Conservation (phyloP, 371 early-diverging fungal genomes). For the Mortierella sp. region DNA sequence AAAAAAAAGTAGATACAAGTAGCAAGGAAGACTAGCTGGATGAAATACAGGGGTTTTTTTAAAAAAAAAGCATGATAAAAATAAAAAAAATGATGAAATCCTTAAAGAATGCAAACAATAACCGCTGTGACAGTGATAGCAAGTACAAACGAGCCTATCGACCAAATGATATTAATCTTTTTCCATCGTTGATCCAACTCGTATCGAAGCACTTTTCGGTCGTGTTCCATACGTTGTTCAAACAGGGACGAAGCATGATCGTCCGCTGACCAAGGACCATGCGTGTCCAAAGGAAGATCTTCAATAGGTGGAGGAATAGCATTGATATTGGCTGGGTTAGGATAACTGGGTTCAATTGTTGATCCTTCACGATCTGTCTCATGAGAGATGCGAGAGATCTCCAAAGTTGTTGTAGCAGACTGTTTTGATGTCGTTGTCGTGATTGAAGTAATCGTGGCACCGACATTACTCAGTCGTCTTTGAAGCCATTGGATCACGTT, state of each 20-base stretch:
- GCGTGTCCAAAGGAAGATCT: not conserved
- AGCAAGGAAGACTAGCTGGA: not conserved
- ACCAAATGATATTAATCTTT: constrained; percentile 37
- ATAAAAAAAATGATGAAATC: not conserved
- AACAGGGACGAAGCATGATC: constrained; percentile 23
- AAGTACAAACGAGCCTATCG: constrained; percentile 28
- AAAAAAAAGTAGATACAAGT: constrained; percentile 2
- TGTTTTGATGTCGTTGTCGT: not conserved
- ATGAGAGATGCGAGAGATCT: constrained; percentile 9
- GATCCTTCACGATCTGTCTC: constrained; percentile 16
- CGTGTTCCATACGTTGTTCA: constrained; percentile 32
- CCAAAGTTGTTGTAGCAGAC: constrained; percentile 4
- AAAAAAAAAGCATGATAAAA: constrained; percentile 5
- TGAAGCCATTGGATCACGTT: constrained; percentile 24
- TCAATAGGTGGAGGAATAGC: constrained; percentile 7
- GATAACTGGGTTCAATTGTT: not conserved
- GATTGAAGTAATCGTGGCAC: constrained; percentile 22
- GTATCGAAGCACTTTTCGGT: constrained; percentile 30
- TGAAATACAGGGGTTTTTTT: constrained; percentile 7
- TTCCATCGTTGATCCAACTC: constrained; percentile 37
- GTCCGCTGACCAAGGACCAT: constrained; percentile 35
- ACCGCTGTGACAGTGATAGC: constrained; percentile 26
- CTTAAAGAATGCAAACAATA: constrained; percentile 6
- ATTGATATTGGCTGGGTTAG: constrained; percentile 6
- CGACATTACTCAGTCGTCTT: constrained; percentile 5